These are phyloP conservation scores for Lipomyces chichibuensis DNA, from an alignment of 805 yeast genomes.

Conservation along the genomic window DNA sequence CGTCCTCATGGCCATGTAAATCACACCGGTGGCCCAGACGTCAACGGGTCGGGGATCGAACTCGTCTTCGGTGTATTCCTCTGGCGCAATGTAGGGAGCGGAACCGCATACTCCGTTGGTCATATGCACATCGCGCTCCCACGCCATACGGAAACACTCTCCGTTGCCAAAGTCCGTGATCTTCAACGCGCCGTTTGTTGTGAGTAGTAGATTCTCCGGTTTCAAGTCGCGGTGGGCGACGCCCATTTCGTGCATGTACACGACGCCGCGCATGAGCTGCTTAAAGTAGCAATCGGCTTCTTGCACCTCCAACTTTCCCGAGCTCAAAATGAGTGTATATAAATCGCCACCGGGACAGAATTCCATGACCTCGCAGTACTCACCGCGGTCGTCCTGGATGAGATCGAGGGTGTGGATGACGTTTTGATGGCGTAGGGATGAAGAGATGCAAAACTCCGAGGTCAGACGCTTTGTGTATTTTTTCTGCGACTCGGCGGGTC, in stretches of 20 bases:
- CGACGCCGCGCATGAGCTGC: constrained; percentile 78
- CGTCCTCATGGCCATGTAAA: constrained; percentile 79
- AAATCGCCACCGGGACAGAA: constrained; percentile 88
- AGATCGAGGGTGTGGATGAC: constrained; percentile 78
- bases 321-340: constrained; percentile 59
- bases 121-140: constrained; percentile 75
- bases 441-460: constrained; percentile 87
- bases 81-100: constrained; percentile 91
- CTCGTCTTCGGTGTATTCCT: constrained; percentile 62
- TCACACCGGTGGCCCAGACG: constrained; percentile 85
- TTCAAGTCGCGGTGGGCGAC: constrained; percentile 93
- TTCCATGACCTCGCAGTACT: constrained; percentile 91
- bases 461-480: constrained; percentile 73
- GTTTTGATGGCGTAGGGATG: constrained; percentile 73
- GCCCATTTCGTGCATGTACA: constrained; percentile 86
- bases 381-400: constrained; percentile 71
- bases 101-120: constrained; percentile 82
- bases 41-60: constrained; percentile 83
- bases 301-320: constrained; percentile 56
- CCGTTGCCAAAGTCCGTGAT: constrained; percentile 90
- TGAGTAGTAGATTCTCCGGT: constrained; percentile 80
- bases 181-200: constrained; percentile 65
- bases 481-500: constrained; percentile 59
- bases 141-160: constrained; percentile 85
- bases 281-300: constrained; percentile 91